Base-by-base conservation (phyloP, 768 basidiomycete species). In the Cystobasidium ongulense region DNA sequence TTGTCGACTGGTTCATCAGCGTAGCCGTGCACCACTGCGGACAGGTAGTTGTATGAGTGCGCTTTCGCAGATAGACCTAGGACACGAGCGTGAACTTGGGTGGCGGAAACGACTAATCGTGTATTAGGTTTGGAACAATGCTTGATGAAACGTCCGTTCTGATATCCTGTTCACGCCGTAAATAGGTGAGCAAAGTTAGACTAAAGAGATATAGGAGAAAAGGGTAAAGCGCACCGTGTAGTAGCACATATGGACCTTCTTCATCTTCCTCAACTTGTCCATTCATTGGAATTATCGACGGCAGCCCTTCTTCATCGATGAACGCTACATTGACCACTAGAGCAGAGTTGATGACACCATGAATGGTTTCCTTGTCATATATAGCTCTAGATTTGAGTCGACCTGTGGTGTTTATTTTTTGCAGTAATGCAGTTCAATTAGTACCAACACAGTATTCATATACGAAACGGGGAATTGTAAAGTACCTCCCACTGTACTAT, bases 61-160 rank as follows among this genome's bases (percentile, higher is more conserved):
- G 63, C 63, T 25, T 64, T 38, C 23, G 63, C 63, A 5, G 36
- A 25, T 35, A 64, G 33, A 10, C 63, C 63, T 10, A 64, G 63
- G 1, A 64, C 63, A 17, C 41, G 63, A 18, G 7, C 63, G 4
- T 39, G 36, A 1, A 64, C 35, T 7, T 64, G 33, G 10, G 63
- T 64, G 5, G 63, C 63, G 11, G 63, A 64, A 23, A 64, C 63
- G 63, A 38, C 35, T 15, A 64, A 17, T 10, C 63, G 63, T 1
- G 41, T 64, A 25, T 64, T 64, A 10, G 63, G 63, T 36, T 64
- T 36, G 2, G 63, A 64, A 35, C 61, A 63, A 17, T 63, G 61
- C 61, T 63, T 63, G 8, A 64, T 64, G 63, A 64, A 64, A 17
- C 63, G 31, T 27, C 63, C 61, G 23, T 63, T 63, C 27, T 64